Percentiles rank a stretch among this genome's conserved stretches.
phyloP scores from a whole-genome alignment of 495 filamentous ascomycete genomes.

The Hypoxylon perforatum region DNA sequence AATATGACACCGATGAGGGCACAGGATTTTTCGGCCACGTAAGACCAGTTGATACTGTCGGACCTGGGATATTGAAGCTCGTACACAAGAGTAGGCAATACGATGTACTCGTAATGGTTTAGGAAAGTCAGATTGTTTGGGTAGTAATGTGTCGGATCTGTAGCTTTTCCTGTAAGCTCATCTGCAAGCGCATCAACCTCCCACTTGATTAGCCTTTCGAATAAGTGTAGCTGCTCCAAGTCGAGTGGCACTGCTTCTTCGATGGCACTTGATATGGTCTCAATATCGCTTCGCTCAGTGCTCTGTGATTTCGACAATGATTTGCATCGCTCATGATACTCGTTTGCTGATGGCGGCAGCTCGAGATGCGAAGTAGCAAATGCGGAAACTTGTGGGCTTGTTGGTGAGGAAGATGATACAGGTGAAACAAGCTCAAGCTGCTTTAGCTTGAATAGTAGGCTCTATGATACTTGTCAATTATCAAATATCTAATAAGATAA shows the following conservation, averaged over 20 bases:
- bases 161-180: constrained; percentile 71
- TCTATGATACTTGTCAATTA: constrained; percentile 13
- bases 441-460: constrained; percentile 48
- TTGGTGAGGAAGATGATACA: constrained; percentile 49
- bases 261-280: constrained; percentile 65
- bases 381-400: constrained; percentile 46
- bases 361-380: constrained; percentile 54
- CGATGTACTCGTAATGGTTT: constrained; percentile 77
- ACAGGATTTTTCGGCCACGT: constrained; percentile 73
- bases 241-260: constrained; percentile 67
- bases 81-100: constrained; percentile 79
- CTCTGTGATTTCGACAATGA: constrained; percentile 48
- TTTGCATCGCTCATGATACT: constrained; percentile 56
- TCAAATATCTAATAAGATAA: not conserved
- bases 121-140: constrained; percentile 72
- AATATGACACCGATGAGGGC: constrained; percentile 76
- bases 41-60: constrained; percentile 73
- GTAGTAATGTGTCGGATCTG: constrained; percentile 57
- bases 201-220: constrained; percentile 67
- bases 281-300: constrained; percentile 59
- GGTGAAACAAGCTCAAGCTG: constrained; percentile 48
- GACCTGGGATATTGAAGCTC: constrained; percentile 81
- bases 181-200: constrained; percentile 71
- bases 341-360: constrained; percentile 48
- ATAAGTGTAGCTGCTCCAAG: constrained; percentile 66